Evolutionary conservation across 2,329 filamentous ascomycete genomes (phyloP), one percentile per base, ranked within the genome.

Genomic region (Zymoseptoria tritici): DNA sequence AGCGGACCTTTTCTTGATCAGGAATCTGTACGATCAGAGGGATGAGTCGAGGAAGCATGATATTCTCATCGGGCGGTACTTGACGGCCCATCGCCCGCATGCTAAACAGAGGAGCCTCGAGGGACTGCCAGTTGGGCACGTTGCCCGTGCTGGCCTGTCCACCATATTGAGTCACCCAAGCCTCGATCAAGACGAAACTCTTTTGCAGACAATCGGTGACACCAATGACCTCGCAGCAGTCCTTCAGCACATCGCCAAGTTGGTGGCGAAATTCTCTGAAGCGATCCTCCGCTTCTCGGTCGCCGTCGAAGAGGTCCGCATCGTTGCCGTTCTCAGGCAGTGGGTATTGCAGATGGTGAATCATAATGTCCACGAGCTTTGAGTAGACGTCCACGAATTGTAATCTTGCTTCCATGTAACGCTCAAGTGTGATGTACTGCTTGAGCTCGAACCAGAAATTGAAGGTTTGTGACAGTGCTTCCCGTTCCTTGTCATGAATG

Each of bases 391-490:
- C 90, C 42, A 90, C 81, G 58, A 91, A 84, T 68, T 89, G 82
- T 64, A 91, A 75, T 56, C 92, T 85, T 49, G 92, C 89, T 68
- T 91, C 83, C 56, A 90, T 89, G 72, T 97, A 99, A 66, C 88
- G 88, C 42, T 97, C 93, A 57, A 99, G 76, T 1, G 92, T 91
- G 54, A 99, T 81, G 73, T 96, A 97, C 73, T 97, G 91, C 79
- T 99, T 99, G 53, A 99, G 82, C 72, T 99, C 94, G 73, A 95
- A 97, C 94, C 94, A 99, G 78, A 99, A 97, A 66, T 85, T 86
- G 76, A 99, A 99, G 0, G 95, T 99, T 69, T 94, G 86, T 57
- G 91, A 90, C 64, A 99, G 91, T 4, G 92, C 91, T 66, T 99
- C 94, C 62, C 89, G 85, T 57, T 97, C 93, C 72, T 86, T 86